Evolutionary conservation across 306 rosid genomes (phyloP), one percentile per base, ranked within the genome.

Genomic region (Vachellia pachyceras): DNA sequence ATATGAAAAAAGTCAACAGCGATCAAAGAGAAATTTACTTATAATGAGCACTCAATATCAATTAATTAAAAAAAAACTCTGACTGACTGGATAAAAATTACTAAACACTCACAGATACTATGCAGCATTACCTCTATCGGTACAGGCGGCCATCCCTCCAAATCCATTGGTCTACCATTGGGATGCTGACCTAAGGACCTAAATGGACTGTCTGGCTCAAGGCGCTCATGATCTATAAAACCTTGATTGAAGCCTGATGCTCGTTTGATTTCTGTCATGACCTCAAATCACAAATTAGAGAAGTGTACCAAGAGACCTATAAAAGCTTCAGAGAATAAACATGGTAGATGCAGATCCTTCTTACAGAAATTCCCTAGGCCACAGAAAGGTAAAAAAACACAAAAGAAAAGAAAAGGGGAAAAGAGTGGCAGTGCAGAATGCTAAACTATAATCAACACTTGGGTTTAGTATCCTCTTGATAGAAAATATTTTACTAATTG

Each of bases 81-180:
- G 37, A 74, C 72, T 63, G 6, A 40, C 41, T 13, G 3, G 41
- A 50, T 35, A 52, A 81, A 75, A 37, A 64, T 17, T 40, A 69
- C 35, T 29, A 15, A 69, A 23, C 55, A 36, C 70, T 58, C 23
- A 70, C 5, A 52, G 44, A 42, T 33, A 33, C 61, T 6, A 72
- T 22, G 63, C 78, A 75, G 64, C 57, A 70, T 73, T 83, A 93
- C 97, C 97, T 93, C 94, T 76, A 86, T 72, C 47, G 91, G 91
- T 80, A 80, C 80, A 41, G 84, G 77, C 81, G 91, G 90, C 97
- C 97, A 93, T 73, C 91, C 94, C 74, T 93, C 97, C 82, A 93
- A 55, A 84, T 90, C 94, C 90, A 90, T 91, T 20, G 90, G 86
- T 79, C 91, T 84, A 25, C 87, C 89, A 80, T 80, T 88, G 22